Conservation (phyloP, 306 rosid genomes). For the Cucumis cinereus region DNA sequence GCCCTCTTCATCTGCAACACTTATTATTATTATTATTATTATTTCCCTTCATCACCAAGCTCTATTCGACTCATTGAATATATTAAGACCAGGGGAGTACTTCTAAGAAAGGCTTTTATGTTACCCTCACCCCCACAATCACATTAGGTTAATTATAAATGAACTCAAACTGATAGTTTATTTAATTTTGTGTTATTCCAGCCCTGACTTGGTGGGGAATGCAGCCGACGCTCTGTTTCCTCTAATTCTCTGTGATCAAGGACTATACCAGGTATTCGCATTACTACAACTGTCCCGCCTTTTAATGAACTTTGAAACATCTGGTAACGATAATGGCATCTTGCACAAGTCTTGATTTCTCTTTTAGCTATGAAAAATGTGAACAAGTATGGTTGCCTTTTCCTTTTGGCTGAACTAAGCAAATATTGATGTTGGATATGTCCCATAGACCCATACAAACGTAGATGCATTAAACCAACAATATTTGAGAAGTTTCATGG, state of each 20-base stretch:
- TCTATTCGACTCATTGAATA: neutral
- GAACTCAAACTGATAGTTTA: neutral
- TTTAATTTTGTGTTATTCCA: slow-evolving; percentile 20
- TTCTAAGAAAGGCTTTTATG: neutral
- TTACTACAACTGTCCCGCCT: neutral
- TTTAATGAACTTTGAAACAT: neutral
- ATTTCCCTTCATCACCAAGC: neutral
- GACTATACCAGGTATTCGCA: slow-evolving; percentile 60
- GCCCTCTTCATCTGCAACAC: neutral
- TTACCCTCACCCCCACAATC: too few relatives aligned
- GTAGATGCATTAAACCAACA: neutral
- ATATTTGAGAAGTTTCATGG: neutral
- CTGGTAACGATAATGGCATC: neutral
- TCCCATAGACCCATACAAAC: neutral
- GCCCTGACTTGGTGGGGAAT: slow-evolving; percentile 71
- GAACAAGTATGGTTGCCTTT: neutral
- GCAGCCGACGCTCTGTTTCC: slow-evolving; percentile 99
- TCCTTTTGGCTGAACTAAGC: neutral
- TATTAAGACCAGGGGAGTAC: neutral
- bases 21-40: too few relatives aligned
- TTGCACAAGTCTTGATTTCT: neutral
- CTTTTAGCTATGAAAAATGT: neutral
- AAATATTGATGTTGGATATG: neutral
- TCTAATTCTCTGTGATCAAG: slow-evolving; percentile 74
- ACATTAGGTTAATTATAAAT: neutral